Conservation (phyloP, 2,329 filamentous ascomycete species). For the Colletotrichum spinosum region DNA sequence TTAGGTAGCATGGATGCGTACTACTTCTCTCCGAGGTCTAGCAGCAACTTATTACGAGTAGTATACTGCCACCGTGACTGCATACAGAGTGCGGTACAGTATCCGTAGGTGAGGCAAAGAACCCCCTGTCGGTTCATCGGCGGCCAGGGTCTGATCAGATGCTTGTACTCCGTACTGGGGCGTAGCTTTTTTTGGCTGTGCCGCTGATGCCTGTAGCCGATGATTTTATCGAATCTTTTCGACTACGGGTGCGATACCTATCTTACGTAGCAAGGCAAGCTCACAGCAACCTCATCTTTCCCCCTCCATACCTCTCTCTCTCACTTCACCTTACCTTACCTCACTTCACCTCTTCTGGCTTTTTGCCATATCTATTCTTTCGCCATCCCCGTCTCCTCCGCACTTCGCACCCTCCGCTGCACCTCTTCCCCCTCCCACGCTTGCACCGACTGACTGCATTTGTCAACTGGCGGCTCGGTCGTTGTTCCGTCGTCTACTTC, state of each 20-base stretch:
- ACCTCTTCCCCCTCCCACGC: slow-evolving; percentile 7
- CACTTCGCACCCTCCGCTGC: slow-evolving; percentile 3
- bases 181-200: too few relatives aligned
- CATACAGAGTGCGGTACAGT: too few relatives aligned
- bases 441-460: slow-evolving; percentile 15
- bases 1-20: too few relatives aligned
- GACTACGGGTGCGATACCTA: slow-evolving; percentile 3
- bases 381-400: background rate
- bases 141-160: slow-evolving; percentile 14
- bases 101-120: too few relatives aligned
- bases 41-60: too few relatives aligned
- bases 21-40: too few relatives aligned
- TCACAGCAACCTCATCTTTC: slow-evolving; percentile 13
- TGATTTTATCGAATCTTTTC: slow-evolving; percentile 33
- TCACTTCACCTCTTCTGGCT: slow-evolving; percentile 8
- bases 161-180: too few relatives aligned
- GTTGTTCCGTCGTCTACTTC: slow-evolving; percentile 7
- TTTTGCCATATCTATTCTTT: background rate
- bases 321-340: background rate
- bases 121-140: too few relatives aligned
- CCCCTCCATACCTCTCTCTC: slow-evolving; percentile 3
- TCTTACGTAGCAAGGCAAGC: too few relatives aligned
- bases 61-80: too few relatives aligned
- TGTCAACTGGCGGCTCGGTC: slow-evolving; percentile 20
- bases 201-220: slow-evolving; percentile 27